Percentiles rank a stretch among this genome's conserved stretches.
Evolutionary conservation across 768 basidiomycete genomes (phyloP).

Genomic region (Termitomyces sp.): DNA sequence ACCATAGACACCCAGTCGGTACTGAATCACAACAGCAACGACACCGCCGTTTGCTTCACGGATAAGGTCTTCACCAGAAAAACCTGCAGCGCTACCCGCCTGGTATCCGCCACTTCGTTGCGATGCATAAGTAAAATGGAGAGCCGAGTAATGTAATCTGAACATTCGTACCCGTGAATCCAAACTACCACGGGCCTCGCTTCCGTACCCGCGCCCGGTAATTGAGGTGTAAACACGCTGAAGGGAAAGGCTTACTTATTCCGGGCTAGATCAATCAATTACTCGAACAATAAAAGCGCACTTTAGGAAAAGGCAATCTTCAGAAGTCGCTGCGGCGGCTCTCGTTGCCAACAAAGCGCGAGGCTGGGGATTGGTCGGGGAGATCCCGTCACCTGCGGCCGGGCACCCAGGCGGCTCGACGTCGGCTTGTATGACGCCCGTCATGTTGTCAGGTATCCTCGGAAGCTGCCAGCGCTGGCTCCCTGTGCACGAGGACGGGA

Average conservation of each 20-base stretch:
- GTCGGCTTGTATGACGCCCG: constrained; percentile 26
- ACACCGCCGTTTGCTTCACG: constrained; percentile 26
- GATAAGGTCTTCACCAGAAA: constrained; percentile 30
- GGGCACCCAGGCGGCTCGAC: constrained; percentile 26
- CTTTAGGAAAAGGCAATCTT: constrained; percentile 39
- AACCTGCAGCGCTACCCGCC: constrained; percentile 20
- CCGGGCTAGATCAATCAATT: no score
- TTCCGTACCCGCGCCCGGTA: constrained; percentile 14
- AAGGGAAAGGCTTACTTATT: background rate
- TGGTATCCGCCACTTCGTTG: constrained; percentile 25
- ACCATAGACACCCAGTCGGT: constrained; percentile 38
- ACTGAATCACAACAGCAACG: constrained; percentile 35
- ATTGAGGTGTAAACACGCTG: constrained; percentile 32
- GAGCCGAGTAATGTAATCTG: background rate
- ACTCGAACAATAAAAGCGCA: constrained; percentile 6
- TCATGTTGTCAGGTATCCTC: constrained; percentile 18
- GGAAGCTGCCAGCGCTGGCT: constrained; percentile 29
- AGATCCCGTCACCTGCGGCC: constrained; percentile 19
- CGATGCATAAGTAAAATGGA: background rate
- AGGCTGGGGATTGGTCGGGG: constrained; percentile 26
- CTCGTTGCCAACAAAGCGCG: background rate
- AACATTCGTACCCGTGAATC: constrained; percentile 32
- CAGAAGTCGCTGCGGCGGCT: constrained; percentile 15
- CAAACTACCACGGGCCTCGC: constrained; percentile 35
- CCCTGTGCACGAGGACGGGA: constrained; percentile 13